These are phyloP conservation scores for Elymus sibiricus DNA, from an alignment of 176 grass and related monocot genomes.

Conservation along the genomic window DNA sequence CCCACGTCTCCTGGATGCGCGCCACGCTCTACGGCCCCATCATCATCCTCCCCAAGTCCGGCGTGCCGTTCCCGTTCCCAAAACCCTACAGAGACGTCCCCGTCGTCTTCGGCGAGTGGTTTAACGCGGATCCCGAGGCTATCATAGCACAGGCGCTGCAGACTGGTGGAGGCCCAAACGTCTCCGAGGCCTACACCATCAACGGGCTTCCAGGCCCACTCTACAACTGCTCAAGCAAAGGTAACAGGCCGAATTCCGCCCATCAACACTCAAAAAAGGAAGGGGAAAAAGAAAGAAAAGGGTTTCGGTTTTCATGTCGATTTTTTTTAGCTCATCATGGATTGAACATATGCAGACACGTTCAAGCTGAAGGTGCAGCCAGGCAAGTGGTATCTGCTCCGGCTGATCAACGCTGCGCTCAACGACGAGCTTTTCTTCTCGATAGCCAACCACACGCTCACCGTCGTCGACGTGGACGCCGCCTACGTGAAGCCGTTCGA, in stretches of 20 bases:
- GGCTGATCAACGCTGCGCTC: conserved; percentile 70
- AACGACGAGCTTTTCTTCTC: conserved; percentile 70
- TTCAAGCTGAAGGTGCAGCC: conserved; percentile 60
- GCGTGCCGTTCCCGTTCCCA: conserved; percentile 57
- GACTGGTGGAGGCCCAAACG: conserved; percentile 56
- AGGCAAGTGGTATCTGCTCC: conserved; percentile 52
- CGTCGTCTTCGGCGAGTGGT: conserved; percentile 72
- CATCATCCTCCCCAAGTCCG: conserved; percentile 50
- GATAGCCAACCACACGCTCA: conserved; percentile 60
- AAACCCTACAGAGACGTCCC: conserved; percentile 58
- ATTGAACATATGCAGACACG: conserved; percentile 32
- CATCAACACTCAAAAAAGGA: neutral
- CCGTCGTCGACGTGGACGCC: conserved; percentile 59
- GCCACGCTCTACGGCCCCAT: conserved; percentile 54
- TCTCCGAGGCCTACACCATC: conserved; percentile 62
- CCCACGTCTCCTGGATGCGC: conserved; percentile 63
- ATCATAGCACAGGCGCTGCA: conserved; percentile 45
- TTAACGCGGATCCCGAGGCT: conserved; percentile 53
- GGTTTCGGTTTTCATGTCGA: neutral
- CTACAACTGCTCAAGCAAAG: conserved; percentile 68
- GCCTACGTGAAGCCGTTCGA: conserved; percentile 61
- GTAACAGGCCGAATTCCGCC: neutral
- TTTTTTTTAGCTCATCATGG: too few relatives aligned
- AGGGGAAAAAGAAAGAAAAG: neutral
- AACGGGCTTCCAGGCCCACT: conserved; percentile 74